Evolutionary conservation across 1,139 yeast species (phyloP), one percentile per base, ranked within the genome.

Genomic region (Candida sojae): DNA sequence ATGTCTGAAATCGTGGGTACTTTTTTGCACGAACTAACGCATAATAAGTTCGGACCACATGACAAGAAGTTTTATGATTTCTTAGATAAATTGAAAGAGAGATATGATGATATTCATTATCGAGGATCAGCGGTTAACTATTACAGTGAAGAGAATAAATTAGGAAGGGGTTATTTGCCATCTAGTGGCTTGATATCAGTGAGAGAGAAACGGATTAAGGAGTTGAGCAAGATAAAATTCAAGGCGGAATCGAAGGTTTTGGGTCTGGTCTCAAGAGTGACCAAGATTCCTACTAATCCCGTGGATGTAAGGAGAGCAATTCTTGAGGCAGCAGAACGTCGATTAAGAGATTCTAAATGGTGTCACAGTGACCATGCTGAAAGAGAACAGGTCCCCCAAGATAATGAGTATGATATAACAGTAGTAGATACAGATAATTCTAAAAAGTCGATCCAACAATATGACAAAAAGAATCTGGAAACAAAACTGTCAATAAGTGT

Each of bases 11-110:
- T 91, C 2, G 62, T 92, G 12, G 96, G 92, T 0, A 90, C 97
- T 0, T 80, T 91, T 82, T 71, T 93, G 9, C 99, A 93, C 64
- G 99, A 93, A 63, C 71, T 93, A 41, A 81, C 91, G 1, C 99
- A 93, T 61, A 92, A 90, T 63, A 61, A 76, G 29, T 72, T 72
- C 58, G 97, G 97, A 0, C 86, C 96, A 0, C 99, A 93, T 61
- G 87, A 93, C 66, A 80, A 71, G 17, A 69, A 68, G 52, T 93
- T 93, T 62, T 89, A 89, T 61, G 71, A 70, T 46, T 77, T 78
- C 47, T 64, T 90, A 57, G 92, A 87, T 48, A 82, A 79, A 50
- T 70, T 88, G 47, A 79, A 78, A 51, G 70, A 67, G 1, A 80
- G 87, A 51, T 86, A 79, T 60, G 83, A 84, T 59, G 75, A 73